Base-by-base conservation (phyloP, 1,139 yeast genomes). In the Kurtzmaniella natalensis region DNA sequence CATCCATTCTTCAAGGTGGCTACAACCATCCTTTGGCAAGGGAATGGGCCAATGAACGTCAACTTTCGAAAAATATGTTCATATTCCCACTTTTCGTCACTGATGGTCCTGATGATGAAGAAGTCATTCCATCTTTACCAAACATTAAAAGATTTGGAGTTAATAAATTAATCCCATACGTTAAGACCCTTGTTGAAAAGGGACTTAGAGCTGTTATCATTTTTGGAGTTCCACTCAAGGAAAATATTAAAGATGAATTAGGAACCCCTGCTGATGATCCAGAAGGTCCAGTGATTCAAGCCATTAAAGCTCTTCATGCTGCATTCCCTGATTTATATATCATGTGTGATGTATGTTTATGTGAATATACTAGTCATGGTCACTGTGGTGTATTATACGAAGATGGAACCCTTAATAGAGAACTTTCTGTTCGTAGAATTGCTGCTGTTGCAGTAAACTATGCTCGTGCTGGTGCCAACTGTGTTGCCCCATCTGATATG, bases 401-500 rank as follows among this genome's bases (percentile, higher is more conserved):
- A 38, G 97, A 89, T 55, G 97, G 97, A 4, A 55, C 85, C 6
- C 75, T 92, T 48, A 81, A 83, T 53, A 74, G 95, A 39, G 86
- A 80, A 38, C 59, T 62, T 37, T 78, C 94, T 18, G 95, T 86
- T 14, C 72, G 78, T 46, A 72, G 99, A 55, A 72, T 92, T 35
- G 96, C 95, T 2, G 92, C 94, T 10, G 96, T 92, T 18, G 96
- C 97, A 1, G 95, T 85, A 17, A 89, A 86, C 57, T 92, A 92
- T 53, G 98, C 97, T 30, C 76, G 72, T 48, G 97, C 98, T 0
- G 98, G 97, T 34, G 96, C 96, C 2, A 74, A 92, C 55, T 83
- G 88, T 36, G 96, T 92, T 25, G 97, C 98, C 1, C 99, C 99
- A 13, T 83, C 95, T 10, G 98, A 92, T 57, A 92, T 94, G 98